phyloP scores from a whole-genome alignment of 192 early-diverging fungal species.

The Coemansia furcata region DNA sequence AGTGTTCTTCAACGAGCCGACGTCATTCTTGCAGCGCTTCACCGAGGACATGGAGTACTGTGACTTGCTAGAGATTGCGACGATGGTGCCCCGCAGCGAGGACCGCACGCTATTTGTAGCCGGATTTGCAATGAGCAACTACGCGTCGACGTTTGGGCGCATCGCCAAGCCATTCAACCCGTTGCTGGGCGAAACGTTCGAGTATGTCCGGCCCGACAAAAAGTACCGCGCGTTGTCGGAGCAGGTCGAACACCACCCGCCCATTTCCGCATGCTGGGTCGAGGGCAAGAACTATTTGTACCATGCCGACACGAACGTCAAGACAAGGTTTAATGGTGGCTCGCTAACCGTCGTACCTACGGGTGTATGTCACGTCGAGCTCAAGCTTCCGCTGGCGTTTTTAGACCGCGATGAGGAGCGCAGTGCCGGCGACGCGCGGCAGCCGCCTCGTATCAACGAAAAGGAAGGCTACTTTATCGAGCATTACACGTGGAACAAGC shows the following conservation, averaged over 20 bases:
- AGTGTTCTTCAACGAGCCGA: conserved; percentile 88
- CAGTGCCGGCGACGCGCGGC: conserved; percentile 21
- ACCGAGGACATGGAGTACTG: conserved; percentile 85
- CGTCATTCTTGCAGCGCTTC: conserved; percentile 82
- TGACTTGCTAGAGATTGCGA: conserved; percentile 76
- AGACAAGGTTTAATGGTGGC: conserved; percentile 83
- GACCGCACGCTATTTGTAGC: conserved; percentile 76
- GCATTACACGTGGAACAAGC: conserved; percentile 87
- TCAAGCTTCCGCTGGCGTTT: conserved; percentile 64
- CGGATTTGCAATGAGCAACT: conserved; percentile 87
- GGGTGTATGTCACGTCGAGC: conserved; percentile 76
- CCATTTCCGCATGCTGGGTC: conserved; percentile 83
- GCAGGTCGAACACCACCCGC: conserved; percentile 90
- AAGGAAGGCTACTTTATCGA: conserved; percentile 61
- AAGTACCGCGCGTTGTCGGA: conserved; percentile 80
- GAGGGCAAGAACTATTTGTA: conserved; percentile 79
- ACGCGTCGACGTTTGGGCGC: conserved; percentile 74
- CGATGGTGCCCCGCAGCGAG: conserved; percentile 55
- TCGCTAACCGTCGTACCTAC: conserved; percentile 78
- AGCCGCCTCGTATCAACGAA: conserved; percentile 41
- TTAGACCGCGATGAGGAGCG: conserved; percentile 44
- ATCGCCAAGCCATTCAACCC: conserved; percentile 92
- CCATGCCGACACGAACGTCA: conserved; percentile 85
- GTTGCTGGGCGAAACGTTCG: conserved; percentile 85
- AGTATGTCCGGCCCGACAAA: conserved; percentile 77